These are phyloP conservation scores for Clarireedia monteithiana DNA, from an alignment of 2,329 filamentous ascomycete genomes.

Conservation along the genomic window DNA sequence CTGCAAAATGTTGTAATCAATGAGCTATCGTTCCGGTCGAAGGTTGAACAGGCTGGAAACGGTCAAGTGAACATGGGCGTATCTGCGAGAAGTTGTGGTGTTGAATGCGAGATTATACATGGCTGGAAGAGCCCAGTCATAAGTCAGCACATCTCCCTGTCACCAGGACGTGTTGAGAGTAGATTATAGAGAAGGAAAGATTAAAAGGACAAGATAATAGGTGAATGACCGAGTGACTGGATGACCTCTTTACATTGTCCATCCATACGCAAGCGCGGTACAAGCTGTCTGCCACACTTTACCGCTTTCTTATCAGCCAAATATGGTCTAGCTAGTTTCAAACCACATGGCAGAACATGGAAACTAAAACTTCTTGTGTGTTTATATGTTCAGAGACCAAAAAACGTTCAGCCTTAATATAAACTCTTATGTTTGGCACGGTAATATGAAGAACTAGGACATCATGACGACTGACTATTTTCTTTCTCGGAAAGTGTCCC, in stretches of 20 bases:
- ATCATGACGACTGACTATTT: constrained; percentile 26
- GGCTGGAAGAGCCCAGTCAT: not conserved
- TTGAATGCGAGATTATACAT: not conserved
- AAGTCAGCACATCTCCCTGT: constrained; percentile 1
- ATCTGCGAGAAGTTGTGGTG: not conserved
- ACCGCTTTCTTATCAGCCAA: constrained; percentile 8
- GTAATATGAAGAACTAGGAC: not conserved
- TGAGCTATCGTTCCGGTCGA: constrained; percentile 15
- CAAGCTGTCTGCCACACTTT: not conserved
- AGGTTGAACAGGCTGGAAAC: constrained; percentile 7
- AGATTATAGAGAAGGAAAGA: constrained; percentile 3
- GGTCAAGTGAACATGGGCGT: constrained; percentile 17
- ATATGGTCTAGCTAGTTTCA: not conserved
- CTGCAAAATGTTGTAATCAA: not conserved
- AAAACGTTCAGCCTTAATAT: not conserved
- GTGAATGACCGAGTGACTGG: constrained; percentile 11
- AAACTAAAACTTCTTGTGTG: not conserved
- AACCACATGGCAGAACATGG: not conserved
- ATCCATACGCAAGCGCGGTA: not conserved
- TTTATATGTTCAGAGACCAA: not conserved
- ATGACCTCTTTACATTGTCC: constrained; percentile 8
- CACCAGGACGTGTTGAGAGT: constrained; percentile 2
- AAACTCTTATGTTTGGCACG: too few relatives aligned
- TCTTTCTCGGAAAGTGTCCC: constrained; percentile 14
- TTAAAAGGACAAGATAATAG: constrained; percentile 3